These are phyloP conservation scores for Collybiopsis confluens DNA, from an alignment of 768 basidiomycete genomes.

Conservation along the genomic window DNA sequence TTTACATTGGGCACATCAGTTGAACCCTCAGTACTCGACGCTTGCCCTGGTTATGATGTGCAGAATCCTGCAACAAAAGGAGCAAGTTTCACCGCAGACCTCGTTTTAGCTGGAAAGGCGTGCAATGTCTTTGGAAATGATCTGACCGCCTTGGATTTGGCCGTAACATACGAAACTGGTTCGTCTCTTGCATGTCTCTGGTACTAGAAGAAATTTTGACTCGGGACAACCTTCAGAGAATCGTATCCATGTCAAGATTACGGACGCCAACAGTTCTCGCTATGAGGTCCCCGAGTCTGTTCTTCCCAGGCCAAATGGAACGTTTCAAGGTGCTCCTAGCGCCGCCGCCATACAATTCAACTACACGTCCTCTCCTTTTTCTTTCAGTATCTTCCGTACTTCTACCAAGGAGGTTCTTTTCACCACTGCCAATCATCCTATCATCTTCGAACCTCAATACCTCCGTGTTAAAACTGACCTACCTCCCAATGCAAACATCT, in stretches of 20 bases:
- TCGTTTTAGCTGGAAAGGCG: conserved; percentile 44
- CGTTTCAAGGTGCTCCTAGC: conserved; percentile 21
- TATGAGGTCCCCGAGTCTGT: conserved; percentile 66
- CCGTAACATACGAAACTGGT: conserved; percentile 60
- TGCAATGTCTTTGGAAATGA: conserved; percentile 63
- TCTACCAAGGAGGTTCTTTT: conserved; percentile 52
- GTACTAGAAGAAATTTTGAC: background rate
- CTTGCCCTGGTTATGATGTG: conserved; percentile 58
- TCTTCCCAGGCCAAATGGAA: conserved; percentile 46
- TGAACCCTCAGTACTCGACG: conserved; percentile 39
- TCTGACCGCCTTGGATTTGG: conserved; percentile 39
- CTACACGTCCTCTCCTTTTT: conserved; percentile 55
- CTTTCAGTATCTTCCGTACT: conserved; percentile 52
- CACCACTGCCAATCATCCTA: conserved; percentile 52
- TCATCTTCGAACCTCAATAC: conserved; percentile 78
- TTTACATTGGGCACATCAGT: conserved; percentile 10
- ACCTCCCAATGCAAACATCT: conserved; percentile 61
- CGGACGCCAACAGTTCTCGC: conserved; percentile 42
- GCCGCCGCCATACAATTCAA: conserved; percentile 52
- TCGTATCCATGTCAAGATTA: conserved; percentile 63
- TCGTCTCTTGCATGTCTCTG: background rate
- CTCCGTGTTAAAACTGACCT: conserved; percentile 65
- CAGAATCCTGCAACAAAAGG: conserved; percentile 36
- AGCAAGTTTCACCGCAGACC: conserved; percentile 42
- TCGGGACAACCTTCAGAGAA: conserved; percentile 29